Conservation (phyloP, 2,329 filamentous ascomycete species). For the Botrytis pseudocinerea region DNA sequence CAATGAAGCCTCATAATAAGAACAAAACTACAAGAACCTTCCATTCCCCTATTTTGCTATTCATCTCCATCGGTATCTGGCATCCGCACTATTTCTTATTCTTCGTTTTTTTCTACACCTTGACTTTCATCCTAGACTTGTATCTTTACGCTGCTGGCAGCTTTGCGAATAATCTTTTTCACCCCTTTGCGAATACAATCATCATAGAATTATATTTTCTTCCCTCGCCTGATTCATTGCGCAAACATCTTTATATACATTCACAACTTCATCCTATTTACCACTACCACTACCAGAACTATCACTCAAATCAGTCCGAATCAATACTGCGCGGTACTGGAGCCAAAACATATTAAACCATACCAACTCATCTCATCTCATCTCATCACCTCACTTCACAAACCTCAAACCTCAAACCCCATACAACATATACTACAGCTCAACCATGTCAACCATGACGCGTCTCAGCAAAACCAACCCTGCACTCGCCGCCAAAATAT, state of each 20-base stretch:
- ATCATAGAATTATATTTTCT: not conserved
- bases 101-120: not conserved
- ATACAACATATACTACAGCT: not conserved
- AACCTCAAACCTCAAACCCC: not conserved
- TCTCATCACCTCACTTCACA: not conserved
- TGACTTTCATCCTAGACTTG: conserved; percentile 12
- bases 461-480: conserved; percentile 44
- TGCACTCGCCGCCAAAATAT: conserved; percentile 60
- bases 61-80: conserved; percentile 17
- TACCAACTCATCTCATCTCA: not conserved
- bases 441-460: conserved; percentile 2
- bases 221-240: conserved; percentile 5
- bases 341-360: not conserved
- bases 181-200: conserved; percentile 12
- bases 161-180: conserved; percentile 27
- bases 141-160: conserved; percentile 34
- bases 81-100: conserved; percentile 7
- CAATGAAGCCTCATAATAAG: conserved; percentile 14
- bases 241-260: conserved; percentile 10
- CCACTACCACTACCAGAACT: no score
- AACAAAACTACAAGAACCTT: conserved; percentile 22
- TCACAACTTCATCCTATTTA: not conserved
- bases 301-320: not conserved
- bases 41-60: not conserved
- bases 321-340: not conserved